A percentile compares a stretch with the other conserved stretches of the same genome.
These are phyloP conservation scores for Pyrenochaeta sp. DNA, from an alignment of 2,329 filamentous ascomycete genomes.

Conservation along the genomic window DNA sequence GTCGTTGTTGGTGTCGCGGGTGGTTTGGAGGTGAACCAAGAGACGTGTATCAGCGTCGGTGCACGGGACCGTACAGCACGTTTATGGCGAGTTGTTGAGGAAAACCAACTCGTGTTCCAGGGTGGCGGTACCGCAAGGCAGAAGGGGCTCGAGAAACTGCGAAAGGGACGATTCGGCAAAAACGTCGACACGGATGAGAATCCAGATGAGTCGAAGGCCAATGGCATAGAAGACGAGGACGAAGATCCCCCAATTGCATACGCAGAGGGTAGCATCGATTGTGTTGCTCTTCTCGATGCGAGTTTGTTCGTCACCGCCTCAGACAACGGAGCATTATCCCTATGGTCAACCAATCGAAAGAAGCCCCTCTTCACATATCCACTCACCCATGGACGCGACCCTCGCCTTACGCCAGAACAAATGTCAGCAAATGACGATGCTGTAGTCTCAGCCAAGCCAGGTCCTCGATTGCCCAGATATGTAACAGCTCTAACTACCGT, in stretches of 20 bases:
- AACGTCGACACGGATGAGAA: conserved; percentile 51
- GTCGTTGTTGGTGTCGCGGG: conserved; percentile 80
- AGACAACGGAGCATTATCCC: conserved; percentile 84
- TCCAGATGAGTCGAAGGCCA: conserved; percentile 56
- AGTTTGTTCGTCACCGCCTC: conserved; percentile 91
- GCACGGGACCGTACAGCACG: conserved; percentile 89
- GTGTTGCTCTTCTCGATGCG: conserved; percentile 87
- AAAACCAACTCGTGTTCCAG: conserved; percentile 93
- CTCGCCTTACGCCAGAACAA: conserved; percentile 70
- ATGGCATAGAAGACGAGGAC: conserved; percentile 47
- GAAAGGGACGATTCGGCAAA: conserved; percentile 44
- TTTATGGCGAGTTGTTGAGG: conserved; percentile 95
- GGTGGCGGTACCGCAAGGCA: conserved; percentile 69
- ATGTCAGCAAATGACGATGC: conserved; percentile 71
- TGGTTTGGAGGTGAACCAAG: conserved; percentile 68
- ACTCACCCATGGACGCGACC: conserved; percentile 85
- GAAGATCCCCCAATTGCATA: conserved; percentile 55
- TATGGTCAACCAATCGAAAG: conserved; percentile 94
- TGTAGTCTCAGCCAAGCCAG: conserved; percentile 55
- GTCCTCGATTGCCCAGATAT: conserved; percentile 74
- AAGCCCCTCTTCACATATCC: conserved; percentile 84
- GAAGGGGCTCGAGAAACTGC: conserved; percentile 48
- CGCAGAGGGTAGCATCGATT: conserved; percentile 86
- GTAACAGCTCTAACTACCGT: conserved; percentile 88
- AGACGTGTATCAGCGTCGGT: conserved; percentile 90